Evolutionary conservation across 768 basidiomycete species (phyloP).

Genomic region (Boletus bicolor): DNA sequence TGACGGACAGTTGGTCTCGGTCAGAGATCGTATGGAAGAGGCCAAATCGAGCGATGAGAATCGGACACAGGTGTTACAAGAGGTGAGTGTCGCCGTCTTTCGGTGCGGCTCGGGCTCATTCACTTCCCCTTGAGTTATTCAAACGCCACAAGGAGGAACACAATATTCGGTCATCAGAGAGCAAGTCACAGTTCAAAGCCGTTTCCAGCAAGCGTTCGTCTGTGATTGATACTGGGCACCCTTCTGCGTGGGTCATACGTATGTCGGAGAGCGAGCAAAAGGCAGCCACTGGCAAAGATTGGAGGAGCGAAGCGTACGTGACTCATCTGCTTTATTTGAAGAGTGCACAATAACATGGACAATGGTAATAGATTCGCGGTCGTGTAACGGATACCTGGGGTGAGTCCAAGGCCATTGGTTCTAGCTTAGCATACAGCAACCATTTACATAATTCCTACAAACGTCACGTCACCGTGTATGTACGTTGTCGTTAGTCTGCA

Average conservation of each 20-base stretch:
- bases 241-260: conserved; percentile 72
- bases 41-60: conserved; percentile 46
- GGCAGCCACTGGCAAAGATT: conserved; percentile 42
- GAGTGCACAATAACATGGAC: not conserved
- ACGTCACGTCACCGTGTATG: not conserved
- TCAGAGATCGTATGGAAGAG: conserved; percentile 74
- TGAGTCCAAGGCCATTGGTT: not conserved
- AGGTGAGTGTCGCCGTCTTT: conserved; percentile 36
- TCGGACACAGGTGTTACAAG: conserved; percentile 55
- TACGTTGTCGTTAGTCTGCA: not conserved
- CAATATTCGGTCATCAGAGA: conserved; percentile 35
- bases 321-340: not conserved
- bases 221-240: conserved; percentile 61
- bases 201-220: conserved; percentile 69
- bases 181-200: conserved; percentile 74
- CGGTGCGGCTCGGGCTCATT: not conserved
- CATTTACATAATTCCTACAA: not conserved
- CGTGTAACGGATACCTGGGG: not conserved
- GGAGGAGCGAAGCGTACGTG: conserved; percentile 52
- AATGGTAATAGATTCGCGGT: conserved; percentile 14
- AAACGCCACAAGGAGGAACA: conserved; percentile 53
- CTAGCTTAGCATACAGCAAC: not conserved
- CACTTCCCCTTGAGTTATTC: conserved; percentile 44
- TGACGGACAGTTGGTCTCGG: conserved; percentile 86
- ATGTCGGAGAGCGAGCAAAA: conserved; percentile 40